Base-by-base conservation (phyloP, 805 yeast species). In the Middelhovenomyces tepae region DNA sequence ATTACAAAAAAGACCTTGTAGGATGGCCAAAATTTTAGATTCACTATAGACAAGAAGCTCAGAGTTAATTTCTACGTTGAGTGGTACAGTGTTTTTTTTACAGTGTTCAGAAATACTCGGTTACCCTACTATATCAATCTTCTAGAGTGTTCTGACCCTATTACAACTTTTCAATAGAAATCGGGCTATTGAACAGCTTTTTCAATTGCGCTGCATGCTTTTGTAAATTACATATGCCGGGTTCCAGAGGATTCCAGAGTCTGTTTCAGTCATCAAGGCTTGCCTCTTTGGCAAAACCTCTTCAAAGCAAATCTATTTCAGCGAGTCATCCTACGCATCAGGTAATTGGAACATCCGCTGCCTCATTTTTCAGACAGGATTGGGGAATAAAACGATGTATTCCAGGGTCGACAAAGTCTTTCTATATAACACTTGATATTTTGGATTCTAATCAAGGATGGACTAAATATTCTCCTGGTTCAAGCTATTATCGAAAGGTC, bases 381-480 rank as follows among this genome's bases (percentile, higher is more conserved):
- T 56, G 59, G 58, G 61, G 61, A n/a, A 48, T 56, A 22, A 56
- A 56, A 41, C 34, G 48, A 17, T 39, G 43, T 26, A 42, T 50
- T 24, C 55, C 55, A 9, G 21, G 32, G 7, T 48, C 44, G 28
- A 53, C 55, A 22, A 37, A 40, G 22, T 35, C 53, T 2, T 40
- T 44, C 9, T 39, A 43, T 13, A 35, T 56, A 18, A 42, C 43
- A 19, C 47, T 52, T 14, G 28, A 34, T 13, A 42, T 40, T 19
- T 35, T 55, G 29, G 59, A 55, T 27, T 50, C 45, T 32, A 40
- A 39, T 9, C 40, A 40, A 10, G 45, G 53, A n/a, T 38, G 53
- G 21, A 50, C 54, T 20, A 54, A 51, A 13, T 48, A 43, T 19
- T 50, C 48, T 18, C 40, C 43, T 16, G 48, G 43, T 17, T 44